A percentile compares a stretch with the other conserved stretches of the same genome.
phyloP scores from a whole-genome alignment of 108 stramenopile species.

The Heterococcus sp. region DNA sequence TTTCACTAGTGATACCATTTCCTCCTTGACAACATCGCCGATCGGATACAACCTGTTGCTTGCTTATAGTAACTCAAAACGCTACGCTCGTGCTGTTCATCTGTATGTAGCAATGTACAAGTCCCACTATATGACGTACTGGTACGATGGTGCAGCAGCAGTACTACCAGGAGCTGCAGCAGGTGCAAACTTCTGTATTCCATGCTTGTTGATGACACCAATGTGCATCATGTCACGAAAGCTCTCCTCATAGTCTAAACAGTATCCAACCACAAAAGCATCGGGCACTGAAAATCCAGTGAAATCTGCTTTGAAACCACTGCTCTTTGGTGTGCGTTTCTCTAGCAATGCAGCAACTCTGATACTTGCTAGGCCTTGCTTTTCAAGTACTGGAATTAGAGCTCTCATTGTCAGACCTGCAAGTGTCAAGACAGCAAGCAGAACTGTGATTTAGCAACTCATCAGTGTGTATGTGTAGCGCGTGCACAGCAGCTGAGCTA shows the following conservation, averaged over 20 bases:
- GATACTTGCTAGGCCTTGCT: constrained; percentile 11
- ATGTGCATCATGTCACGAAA: constrained; percentile 60
- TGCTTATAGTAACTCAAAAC: no score
- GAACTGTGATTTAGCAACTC: constrained; percentile 15
- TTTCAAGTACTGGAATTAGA: constrained; percentile 37
- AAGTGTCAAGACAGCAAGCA: constrained; percentile 44
- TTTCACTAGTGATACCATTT: no score
- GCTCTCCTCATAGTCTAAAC: constrained; percentile 59
- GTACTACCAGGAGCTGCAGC: no score
- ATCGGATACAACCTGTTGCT: no score
- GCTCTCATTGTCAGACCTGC: constrained; percentile 55
- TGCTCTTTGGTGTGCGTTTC: constrained; percentile 43
- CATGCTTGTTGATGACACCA: constrained; percentile 52
- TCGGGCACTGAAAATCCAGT: constrained; percentile 60
- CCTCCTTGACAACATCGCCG: no score
- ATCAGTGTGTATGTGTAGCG: no score
- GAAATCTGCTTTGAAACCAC: constrained; percentile 58
- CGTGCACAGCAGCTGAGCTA: no score
- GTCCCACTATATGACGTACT: no score
- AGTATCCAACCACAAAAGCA: constrained; percentile 59
- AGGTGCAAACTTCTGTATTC: constrained; percentile 54
- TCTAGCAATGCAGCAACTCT: constrained; percentile 54
- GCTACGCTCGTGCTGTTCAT: no score
- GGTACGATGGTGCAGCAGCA: no score
- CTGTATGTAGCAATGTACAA: no score